These are phyloP conservation scores for Lenwebbia sp. DNA, from an alignment of 345 rosid species.

Conservation along the genomic window DNA sequence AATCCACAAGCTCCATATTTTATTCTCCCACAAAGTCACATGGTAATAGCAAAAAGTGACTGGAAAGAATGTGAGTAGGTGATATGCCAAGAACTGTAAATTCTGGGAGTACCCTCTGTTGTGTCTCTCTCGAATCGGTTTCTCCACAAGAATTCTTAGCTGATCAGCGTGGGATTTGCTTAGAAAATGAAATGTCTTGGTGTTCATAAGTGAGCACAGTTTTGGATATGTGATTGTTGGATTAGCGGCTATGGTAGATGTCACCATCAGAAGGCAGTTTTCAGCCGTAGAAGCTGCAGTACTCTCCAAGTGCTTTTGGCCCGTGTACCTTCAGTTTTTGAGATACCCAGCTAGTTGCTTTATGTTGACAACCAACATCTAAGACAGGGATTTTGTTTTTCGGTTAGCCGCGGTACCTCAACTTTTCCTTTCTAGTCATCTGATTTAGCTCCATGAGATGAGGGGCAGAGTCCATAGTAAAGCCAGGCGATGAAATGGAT, in stretches of 20 bases:
- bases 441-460: neutral
- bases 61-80: neutral
- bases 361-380: neutral
- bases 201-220: neutral
- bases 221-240: neutral
- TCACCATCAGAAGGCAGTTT: neutral
- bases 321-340: neutral
- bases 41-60: neutral
- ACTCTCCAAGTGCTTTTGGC: neutral
- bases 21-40: slow-evolving; percentile 6
- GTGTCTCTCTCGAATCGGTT: neutral
- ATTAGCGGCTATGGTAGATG: neutral
- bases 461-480: neutral
- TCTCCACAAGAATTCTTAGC: neutral
- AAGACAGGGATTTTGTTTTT: neutral
- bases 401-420: neutral
- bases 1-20: slow-evolving; percentile 4
- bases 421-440: neutral
- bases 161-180: neutral
- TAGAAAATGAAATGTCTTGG: neutral
- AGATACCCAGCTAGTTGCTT: neutral
- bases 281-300: neutral
- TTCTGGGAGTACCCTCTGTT: neutral
- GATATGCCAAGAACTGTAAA: neutral
- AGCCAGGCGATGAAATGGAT: neutral